Base-by-base conservation (phyloP, 768 basidiomycete genomes). In the Boletus sp. region DNA sequence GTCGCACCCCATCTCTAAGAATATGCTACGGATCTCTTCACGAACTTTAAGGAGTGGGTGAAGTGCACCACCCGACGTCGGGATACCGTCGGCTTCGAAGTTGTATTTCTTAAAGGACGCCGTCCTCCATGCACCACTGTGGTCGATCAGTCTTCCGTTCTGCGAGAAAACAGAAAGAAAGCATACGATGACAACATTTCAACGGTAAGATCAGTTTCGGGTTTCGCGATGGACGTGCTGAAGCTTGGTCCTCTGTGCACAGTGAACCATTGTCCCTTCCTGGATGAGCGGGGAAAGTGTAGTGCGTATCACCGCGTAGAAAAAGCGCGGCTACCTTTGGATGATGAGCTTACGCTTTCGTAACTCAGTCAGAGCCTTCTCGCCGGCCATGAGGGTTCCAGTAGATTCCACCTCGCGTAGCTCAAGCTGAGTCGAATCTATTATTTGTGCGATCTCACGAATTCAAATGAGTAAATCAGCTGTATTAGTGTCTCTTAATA, bases 51-150 rank as follows among this genome's bases (percentile, higher is more conserved):
- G 83, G 33, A 99, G 79, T 15, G 97, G 97, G 72, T 98, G 97
- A 30, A 98, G 77, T 14, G 95, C 93, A 38, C 97, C 97, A 30
- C 94, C 93, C 37, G 83, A 82, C 4, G 94, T 87, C 9, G 88
- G 90, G 29, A 87, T 83, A 49, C 97, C 97, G 58, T 94, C 94
- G 0, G 97, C 95, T 62, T 96, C 94, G 63, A 98, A 98, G 74
- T 99, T 99, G 75, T 98, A 99, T 71, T 95, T 94, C 70, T 99
- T 99, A 82, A 91, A 99, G 9, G 79, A 81, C 1, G 96, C 82
- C 0, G 84, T 87, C 72, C 97, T 95, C 97, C 97, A 98, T 17
- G 90, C 76, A 7, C 95, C 97, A 37, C 96, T 98, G 63, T 6
- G 19, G 15, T 35, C 23, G 29, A 49, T 60, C 52, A 58, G 56